Percentiles rank a stretch among this genome's conserved stretches.
Evolutionary conservation across 2,329 filamentous ascomycete genomes (phyloP).

Genomic region (Aspergillus niger): DNA sequence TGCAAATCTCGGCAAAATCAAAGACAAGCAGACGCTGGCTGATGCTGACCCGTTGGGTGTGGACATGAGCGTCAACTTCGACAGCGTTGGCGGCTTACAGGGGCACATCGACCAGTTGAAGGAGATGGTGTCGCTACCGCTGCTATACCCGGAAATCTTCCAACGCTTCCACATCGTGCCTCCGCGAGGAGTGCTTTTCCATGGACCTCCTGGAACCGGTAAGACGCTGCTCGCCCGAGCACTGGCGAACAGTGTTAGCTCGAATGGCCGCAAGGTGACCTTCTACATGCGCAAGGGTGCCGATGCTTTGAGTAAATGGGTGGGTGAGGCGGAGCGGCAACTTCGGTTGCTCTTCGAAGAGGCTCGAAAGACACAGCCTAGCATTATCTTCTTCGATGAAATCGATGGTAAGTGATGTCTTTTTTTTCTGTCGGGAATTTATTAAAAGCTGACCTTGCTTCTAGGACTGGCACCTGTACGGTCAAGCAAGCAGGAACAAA

Average conservation of each 20-base stretch:
- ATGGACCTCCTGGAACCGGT: conserved; percentile 94
- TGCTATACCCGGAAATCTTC: conserved; percentile 95
- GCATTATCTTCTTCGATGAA: conserved; percentile 99
- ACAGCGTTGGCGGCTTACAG: conserved; percentile 87
- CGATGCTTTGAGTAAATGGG: conserved; percentile 97
- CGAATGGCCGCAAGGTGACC: conserved; percentile 89
- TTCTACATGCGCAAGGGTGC: conserved; percentile 99
- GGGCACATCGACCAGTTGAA: conserved; percentile 96
- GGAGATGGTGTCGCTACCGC: conserved; percentile 94
- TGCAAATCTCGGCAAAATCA: conserved; percentile 88
- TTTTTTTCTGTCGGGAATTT: background rate
- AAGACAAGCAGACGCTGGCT: conserved; percentile 86
- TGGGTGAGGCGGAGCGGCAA: conserved; percentile 95
- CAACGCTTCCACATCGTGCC: conserved; percentile 88
- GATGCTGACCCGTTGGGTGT: conserved; percentile 95
- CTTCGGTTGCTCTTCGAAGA: conserved; percentile 92
- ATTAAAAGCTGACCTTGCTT: background rate
- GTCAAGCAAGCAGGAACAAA: conserved; percentile 98
- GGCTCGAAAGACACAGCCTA: conserved; percentile 90
- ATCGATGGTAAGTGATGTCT: conserved; percentile 70
- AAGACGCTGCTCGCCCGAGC: conserved; percentile 96
- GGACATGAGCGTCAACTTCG: conserved; percentile 89
- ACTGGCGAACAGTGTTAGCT: conserved; percentile 84
- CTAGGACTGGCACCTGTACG: conserved; percentile 78
- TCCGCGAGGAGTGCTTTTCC: conserved; percentile 91